These are phyloP conservation scores for Thuidium tamariscinum DNA, from an alignment of 225 moss, liverwort and hornwort genomes.

Conservation along the genomic window DNA sequence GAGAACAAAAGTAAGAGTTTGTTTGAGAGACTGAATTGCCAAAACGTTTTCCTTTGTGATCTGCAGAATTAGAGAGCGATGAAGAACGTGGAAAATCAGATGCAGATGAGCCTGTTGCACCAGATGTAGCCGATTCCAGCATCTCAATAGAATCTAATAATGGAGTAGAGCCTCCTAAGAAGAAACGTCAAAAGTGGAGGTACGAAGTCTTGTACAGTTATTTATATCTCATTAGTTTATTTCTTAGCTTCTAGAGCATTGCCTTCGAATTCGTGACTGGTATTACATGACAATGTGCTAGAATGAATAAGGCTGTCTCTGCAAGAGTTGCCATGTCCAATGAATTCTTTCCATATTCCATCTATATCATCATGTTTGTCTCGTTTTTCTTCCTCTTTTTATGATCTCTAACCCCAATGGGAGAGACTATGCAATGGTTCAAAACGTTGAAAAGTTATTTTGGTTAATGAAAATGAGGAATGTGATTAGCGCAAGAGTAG, in stretches of 20 bases:
- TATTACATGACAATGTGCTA: background rate
- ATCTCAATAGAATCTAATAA: background rate
- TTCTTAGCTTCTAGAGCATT: background rate
- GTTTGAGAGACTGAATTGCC: background rate
- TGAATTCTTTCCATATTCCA: background rate
- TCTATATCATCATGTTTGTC: background rate
- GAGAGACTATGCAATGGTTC: background rate
- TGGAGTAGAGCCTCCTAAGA: constrained; percentile 8
- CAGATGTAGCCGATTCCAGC: background rate
- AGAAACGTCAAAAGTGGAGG: constrained; percentile 57
- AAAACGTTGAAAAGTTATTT: background rate
- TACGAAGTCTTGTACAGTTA: background rate
- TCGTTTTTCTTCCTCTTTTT: background rate
- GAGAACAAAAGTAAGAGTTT: background rate
- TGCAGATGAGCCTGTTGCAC: constrained; percentile 1
- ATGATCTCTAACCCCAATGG: background rate
- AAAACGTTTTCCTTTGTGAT: background rate
- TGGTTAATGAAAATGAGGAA: background rate
- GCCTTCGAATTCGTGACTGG: background rate
- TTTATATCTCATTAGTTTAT: background rate
- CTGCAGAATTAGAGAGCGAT: constrained; percentile 1
- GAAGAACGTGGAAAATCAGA: constrained; percentile 5
- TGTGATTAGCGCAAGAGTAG: background rate
- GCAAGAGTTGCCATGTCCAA: background rate
- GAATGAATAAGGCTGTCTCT: background rate